Base-by-base conservation (phyloP, 116 monocot species). In the Zostera marina region DNA sequence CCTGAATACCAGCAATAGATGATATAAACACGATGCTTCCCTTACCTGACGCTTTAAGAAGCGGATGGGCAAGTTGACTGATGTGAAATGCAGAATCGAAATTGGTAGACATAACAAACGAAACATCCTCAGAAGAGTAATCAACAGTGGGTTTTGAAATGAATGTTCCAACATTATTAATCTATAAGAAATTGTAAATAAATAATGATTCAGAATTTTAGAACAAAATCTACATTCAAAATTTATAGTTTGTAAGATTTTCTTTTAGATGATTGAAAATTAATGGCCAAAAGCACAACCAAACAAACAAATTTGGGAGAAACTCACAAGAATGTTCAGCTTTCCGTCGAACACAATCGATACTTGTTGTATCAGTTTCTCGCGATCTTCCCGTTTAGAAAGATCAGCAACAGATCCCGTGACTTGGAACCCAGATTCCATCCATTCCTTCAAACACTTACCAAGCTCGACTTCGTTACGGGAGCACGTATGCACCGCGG, bases 11-110 rank as follows among this genome's bases (percentile, higher is more conserved):
- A 40, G 73, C 77, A 52, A 86, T 65, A 43, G 87, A 92, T 39
- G 92, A 92, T 20, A 92, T 67, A 62, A 92, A 78, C 5, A 92
- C 77, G 32, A 92, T 65, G 42, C 59, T 83, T 21, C 60, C 83
- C 44, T 9, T 47, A 41, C 67, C 67, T 12, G 87, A 86, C 16
- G 87, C 73, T 66, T 76, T 77, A 5, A 92, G 68, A 22, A 76
- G 67, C n/a, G 92, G 83, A 61, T 92, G 76, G 1, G 83, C 72
- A 9, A 92, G 82, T 57, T 92, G 86, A 66, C 71, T 73, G 9
- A 82, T 38, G 56, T 86, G 80, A 48, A 76, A 86, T 4, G 76
- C 80, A 22, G 92, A 77, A 43, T 82, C 80, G 7, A 86, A 78
- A 58, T 92, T 92, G 49, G 92, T 81, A 39, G 16, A 44, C 75